Base-by-base conservation (phyloP, 805 yeast species). In the Kregervanrija fluxuum region DNA sequence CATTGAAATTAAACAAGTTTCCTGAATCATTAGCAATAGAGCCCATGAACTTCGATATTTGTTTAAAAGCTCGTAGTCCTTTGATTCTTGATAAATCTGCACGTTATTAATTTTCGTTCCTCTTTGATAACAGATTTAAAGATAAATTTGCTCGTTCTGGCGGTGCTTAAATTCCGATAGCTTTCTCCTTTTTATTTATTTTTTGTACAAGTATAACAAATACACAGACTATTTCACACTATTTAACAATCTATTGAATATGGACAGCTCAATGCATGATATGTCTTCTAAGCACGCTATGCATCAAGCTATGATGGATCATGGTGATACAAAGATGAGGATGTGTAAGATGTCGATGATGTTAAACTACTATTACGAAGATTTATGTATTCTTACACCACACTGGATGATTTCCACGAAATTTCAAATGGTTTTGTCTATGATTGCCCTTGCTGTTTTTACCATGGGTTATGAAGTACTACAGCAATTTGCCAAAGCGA, bases 1-100 rank as follows among this genome's bases (percentile, higher is more conserved):
- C 84, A 0, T 71, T 79, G 42, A 58, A 61, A 34, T 60, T 71
- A 44, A 81, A 81, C 53, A 56, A 59, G 38, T 66, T 64, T 42
- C 86, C 85, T 1, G 66, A 66, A 11, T 79, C 82, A 0, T 75
- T 82, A 28, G 80, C 84, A 1, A 73, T 83, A 40, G 87, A 80
- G 48, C 88, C 88, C 0, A 61, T 56, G 13, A 61, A 61, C 2
- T 77, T 65, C 50, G 54, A 62, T 17, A 60, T 75, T 1, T 46
- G 56, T 3, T 57, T 70, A 34, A 48, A 52, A 8, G 52, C 61
- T 1, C 59, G 73, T 39, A 66, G 6, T 22, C 28, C 28, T 22
- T 6, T 22, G 28, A 22, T 22, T 22, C 6, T 22, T 22, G 28
- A 22, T 22, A 22, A 22, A 22, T 22, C 28, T 22, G 28, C 28